These are phyloP conservation scores for Aspergillus sp. DNA, from an alignment of 2,329 filamentous ascomycete species.

Conservation along the genomic window DNA sequence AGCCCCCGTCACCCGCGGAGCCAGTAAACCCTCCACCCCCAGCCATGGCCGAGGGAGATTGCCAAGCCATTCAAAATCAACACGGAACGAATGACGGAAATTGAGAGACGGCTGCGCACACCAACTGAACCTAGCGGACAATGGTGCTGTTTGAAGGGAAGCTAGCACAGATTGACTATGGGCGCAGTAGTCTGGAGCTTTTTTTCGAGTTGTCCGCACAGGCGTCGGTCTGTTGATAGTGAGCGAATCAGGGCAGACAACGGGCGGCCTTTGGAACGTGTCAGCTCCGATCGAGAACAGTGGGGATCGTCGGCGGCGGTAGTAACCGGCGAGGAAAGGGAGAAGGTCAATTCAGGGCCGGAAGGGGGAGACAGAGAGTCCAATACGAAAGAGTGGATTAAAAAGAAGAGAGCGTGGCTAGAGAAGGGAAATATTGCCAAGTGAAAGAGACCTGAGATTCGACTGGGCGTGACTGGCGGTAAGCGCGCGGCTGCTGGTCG, in stretches of 20 bases:
- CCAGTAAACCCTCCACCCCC: conserved; percentile 46
- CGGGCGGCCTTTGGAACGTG: conserved; percentile 16
- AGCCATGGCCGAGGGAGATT: conserved; percentile 56
- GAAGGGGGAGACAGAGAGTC: not conserved
- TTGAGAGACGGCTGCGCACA: too few relatives aligned
- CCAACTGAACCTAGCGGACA: too few relatives aligned
- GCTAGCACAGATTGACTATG: too few relatives aligned
- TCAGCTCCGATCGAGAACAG: conserved; percentile 9
- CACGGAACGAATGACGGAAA: conserved; percentile 1
- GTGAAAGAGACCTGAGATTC: too few relatives aligned
- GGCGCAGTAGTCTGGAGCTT: not conserved
- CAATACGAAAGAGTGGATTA: too few relatives aligned
- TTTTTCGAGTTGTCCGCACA: conserved; percentile 7
- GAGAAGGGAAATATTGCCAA: too few relatives aligned
- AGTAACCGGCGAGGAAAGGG: not conserved
- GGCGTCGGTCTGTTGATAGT: conserved; percentile 11
- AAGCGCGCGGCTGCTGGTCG: not conserved
- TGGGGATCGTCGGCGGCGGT: not conserved
- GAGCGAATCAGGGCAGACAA: conserved; percentile 10
- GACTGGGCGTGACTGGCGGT: not conserved
- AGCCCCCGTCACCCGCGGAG: conserved; percentile 34
- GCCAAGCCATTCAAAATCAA: conserved; percentile 55
- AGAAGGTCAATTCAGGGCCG: not conserved
- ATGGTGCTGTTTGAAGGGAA: too few relatives aligned
- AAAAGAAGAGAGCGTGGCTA: too few relatives aligned